phyloP scores from a whole-genome alignment of 306 rosid species.

The Cucurbita moschata region DNA sequence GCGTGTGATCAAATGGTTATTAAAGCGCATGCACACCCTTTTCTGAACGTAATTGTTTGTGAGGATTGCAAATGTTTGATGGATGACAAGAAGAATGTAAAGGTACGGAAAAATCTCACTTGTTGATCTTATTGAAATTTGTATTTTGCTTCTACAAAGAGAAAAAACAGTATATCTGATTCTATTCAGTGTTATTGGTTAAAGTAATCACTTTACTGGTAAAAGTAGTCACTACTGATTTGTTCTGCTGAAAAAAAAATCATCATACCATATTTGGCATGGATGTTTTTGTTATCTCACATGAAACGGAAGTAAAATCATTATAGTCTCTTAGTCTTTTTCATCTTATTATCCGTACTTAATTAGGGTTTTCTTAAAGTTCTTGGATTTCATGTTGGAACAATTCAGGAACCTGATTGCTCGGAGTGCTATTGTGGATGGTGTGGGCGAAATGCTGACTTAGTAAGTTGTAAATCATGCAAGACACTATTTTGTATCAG shows the following conservation, averaged over 20 bases:
- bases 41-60: constrained; percentile 58
- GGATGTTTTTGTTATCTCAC: background rate
- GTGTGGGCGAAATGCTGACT: constrained; percentile 50
- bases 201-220: background rate
- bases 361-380: background rate
- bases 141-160: background rate
- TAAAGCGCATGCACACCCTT: constrained; percentile 51
- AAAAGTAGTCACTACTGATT: background rate
- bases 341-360: background rate
- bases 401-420: constrained; percentile 53
- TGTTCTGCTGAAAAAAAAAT: background rate
- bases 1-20: constrained; percentile 40
- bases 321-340: background rate
- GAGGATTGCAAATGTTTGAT: constrained; percentile 42
- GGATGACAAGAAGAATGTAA: constrained; percentile 29
- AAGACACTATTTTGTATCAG: constrained; percentile 39
- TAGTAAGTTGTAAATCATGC: constrained; percentile 58
- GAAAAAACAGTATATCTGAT: background rate
- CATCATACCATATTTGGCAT: background rate
- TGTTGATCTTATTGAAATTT: constrained; percentile 3
- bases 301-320: background rate
- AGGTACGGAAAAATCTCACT: constrained; percentile 20
- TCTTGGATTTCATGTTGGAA: constrained; percentile 2
- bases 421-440: constrained; percentile 55
- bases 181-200: background rate